Conservation (phyloP, 306 rosid species). For the Vicia sativa region DNA sequence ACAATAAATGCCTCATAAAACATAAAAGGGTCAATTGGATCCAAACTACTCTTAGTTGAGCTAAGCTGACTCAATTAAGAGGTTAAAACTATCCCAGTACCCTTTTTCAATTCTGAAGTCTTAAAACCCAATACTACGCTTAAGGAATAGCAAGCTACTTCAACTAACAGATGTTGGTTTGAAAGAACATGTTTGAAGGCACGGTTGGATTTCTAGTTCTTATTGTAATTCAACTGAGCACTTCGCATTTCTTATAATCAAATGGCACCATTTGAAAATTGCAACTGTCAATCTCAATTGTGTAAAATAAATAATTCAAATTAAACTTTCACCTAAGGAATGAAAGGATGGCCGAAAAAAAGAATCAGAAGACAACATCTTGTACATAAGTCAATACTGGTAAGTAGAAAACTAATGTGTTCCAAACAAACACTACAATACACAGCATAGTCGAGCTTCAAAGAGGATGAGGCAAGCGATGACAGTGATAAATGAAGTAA, state of each 20-base stretch:
- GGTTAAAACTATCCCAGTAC: not conserved
- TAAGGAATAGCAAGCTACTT: constrained; percentile 11
- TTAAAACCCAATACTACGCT: not conserved
- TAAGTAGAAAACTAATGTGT: constrained; percentile 24
- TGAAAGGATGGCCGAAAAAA: constrained; percentile 32
- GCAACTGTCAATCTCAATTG: constrained; percentile 20
- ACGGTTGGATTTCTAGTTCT: constrained; percentile 22
- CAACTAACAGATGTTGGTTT: not conserved
- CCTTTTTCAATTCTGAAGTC: not conserved
- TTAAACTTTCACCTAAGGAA: not conserved
- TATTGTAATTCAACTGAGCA: constrained; percentile 12
- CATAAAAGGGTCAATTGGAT: constrained; percentile 23
- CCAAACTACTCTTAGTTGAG: not conserved
- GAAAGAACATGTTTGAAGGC: constrained; percentile 18
- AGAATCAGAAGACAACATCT: constrained; percentile 30
- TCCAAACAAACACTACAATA: constrained; percentile 21
- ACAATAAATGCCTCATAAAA: constrained; percentile 11
- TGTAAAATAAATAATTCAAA: constrained; percentile 16
- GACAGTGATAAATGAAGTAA: not conserved
- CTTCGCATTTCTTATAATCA: constrained; percentile 8
- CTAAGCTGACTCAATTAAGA: not conserved
- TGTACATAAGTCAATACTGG: constrained; percentile 20
- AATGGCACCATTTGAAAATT: constrained; percentile 14
- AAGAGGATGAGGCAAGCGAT: constrained; percentile 19
- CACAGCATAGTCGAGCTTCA: constrained; percentile 21